Conservation (phyloP, 768 basidiomycete species). For the Leccinum truebloodii region DNA sequence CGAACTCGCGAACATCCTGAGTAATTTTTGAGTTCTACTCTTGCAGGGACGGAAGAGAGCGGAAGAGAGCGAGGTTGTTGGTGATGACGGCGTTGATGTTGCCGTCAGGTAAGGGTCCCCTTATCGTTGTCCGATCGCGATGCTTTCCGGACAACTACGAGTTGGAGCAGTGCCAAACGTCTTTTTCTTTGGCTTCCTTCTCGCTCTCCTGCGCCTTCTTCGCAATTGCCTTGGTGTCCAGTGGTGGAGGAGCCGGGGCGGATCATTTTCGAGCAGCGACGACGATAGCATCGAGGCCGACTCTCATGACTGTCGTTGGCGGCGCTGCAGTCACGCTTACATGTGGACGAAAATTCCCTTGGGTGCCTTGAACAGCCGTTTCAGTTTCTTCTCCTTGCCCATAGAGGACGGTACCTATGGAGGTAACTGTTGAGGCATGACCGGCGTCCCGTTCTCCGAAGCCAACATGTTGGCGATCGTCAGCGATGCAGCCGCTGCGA, state of each 20-base stretch:
- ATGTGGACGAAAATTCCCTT: constrained; percentile 43
- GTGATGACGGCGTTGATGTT: constrained; percentile 82
- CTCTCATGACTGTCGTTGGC: constrained; percentile 68
- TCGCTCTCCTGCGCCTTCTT: constrained; percentile 74
- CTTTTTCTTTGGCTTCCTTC: constrained; percentile 79
- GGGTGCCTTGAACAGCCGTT: constrained; percentile 72
- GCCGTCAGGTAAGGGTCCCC: constrained; percentile 36
- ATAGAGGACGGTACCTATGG: constrained; percentile 32
- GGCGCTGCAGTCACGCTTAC: constrained; percentile 62
- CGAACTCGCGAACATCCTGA: constrained; percentile 85
- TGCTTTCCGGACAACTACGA: no score
- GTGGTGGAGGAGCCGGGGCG: constrained; percentile 31
- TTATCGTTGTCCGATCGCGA: no score
- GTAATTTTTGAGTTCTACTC: constrained; percentile 88
- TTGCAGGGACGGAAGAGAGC: constrained; percentile 77
- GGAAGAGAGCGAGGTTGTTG: constrained; percentile 86
- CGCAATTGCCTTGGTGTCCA: constrained; percentile 53
- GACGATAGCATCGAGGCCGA: constrained; percentile 49
- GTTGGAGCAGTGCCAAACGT: constrained; percentile 22
- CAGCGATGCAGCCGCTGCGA: constrained; percentile 78
- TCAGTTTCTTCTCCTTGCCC: constrained; percentile 66
- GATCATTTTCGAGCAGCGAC: constrained; percentile 60
- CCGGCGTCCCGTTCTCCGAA: constrained; percentile 77
- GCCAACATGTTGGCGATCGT: constrained; percentile 94
- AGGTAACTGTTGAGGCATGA: constrained; percentile 43